A percentile compares a stretch with the other conserved stretches of the same genome.
Conservation (phyloP, 2,329 filamentous ascomycete species). For the Calonectria crousiana region DNA sequence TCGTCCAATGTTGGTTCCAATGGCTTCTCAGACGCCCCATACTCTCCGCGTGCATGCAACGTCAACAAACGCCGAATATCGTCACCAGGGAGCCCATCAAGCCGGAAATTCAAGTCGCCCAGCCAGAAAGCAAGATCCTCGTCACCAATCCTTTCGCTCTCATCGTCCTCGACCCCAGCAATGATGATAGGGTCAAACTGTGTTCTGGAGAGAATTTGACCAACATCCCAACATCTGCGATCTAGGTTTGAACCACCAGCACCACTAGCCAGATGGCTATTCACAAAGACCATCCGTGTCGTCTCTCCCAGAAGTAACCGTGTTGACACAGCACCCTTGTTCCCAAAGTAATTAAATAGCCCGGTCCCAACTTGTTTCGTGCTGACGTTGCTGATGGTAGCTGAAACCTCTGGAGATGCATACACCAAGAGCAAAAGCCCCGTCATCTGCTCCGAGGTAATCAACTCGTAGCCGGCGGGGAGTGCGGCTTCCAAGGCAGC, state of each 20-base stretch:
- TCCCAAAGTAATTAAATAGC: slow-evolving; percentile 92
- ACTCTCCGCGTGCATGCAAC: slow-evolving; percentile 84
- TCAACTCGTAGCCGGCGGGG: slow-evolving; percentile 79
- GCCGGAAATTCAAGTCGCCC: slow-evolving; percentile 93
- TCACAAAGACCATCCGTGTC: slow-evolving; percentile 89
- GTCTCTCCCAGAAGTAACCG: slow-evolving; percentile 90
- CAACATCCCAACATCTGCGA: slow-evolving; percentile 89
- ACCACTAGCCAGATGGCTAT: slow-evolving; percentile 91
- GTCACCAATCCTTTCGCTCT: slow-evolving; percentile 80
- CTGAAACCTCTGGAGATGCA: slow-evolving; percentile 80
- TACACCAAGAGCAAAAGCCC: slow-evolving; percentile 89
- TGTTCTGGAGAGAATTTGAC: slow-evolving; percentile 80
- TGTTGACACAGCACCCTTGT: slow-evolving; percentile 90
- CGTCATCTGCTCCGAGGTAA: slow-evolving; percentile 87
- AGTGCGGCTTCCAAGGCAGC: slow-evolving; percentile 78
- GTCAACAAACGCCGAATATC: slow-evolving; percentile 89
- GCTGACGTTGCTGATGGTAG: slow-evolving; percentile 84
- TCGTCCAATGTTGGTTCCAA: slow-evolving; percentile 54
- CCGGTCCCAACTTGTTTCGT: slow-evolving; percentile 89
- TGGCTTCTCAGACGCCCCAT: slow-evolving; percentile 64
- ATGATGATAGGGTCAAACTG: slow-evolving; percentile 81
- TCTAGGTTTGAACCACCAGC: slow-evolving; percentile 82
- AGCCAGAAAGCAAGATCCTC: slow-evolving; percentile 98
- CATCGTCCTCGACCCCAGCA: slow-evolving; percentile 73
- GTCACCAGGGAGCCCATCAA: slow-evolving; percentile 88